These are phyloP conservation scores for Penicillium capsulatum DNA, from an alignment of 2,329 filamentous ascomycete species.

Conservation along the genomic window DNA sequence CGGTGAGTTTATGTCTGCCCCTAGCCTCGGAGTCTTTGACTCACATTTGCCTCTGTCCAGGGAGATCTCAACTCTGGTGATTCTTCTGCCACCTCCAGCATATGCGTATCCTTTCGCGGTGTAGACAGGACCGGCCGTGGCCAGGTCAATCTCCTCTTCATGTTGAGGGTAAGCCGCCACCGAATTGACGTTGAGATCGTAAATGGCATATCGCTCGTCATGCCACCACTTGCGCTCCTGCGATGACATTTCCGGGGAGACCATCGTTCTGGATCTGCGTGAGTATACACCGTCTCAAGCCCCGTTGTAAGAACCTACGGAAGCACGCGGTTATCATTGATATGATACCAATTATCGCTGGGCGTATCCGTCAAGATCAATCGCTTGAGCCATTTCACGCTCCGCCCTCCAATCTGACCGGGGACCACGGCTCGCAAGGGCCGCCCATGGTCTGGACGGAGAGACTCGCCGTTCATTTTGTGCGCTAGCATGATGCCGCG, in stretches of 20 bases:
- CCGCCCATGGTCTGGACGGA: slow-evolving; percentile 80
- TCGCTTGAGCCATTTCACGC: slow-evolving; percentile 86
- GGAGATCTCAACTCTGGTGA: slow-evolving; percentile 78
- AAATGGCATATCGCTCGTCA: slow-evolving; percentile 88
- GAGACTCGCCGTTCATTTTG: slow-evolving; percentile 80
- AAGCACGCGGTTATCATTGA: slow-evolving; percentile 86
- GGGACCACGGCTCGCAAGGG: slow-evolving; percentile 80
- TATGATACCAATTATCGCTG: slow-evolving; percentile 93
- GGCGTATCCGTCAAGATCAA: slow-evolving; percentile 73
- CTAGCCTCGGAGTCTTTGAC: neutral
- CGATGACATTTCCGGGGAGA: slow-evolving; percentile 74
- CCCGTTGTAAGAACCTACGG: slow-evolving; percentile 47
- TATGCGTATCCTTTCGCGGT: slow-evolving; percentile 79
- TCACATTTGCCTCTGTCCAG: slow-evolving; percentile 69
- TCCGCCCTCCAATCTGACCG: slow-evolving; percentile 85
- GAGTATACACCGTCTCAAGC: slow-evolving; percentile 4
- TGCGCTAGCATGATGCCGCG: slow-evolving; percentile 82
- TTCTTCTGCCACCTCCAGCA: slow-evolving; percentile 75
- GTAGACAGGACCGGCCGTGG: slow-evolving; percentile 53
- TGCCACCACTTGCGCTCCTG: slow-evolving; percentile 73
- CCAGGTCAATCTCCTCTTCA: slow-evolving; percentile 60
- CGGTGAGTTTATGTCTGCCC: neutral
- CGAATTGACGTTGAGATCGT: slow-evolving; percentile 84
- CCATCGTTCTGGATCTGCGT: slow-evolving; percentile 58
- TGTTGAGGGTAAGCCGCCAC: slow-evolving; percentile 77